Percentiles rank a stretch among this genome's conserved stretches.
Conservation (phyloP, 192 early-diverging fungal species). For the Coemansia sp. region DNA sequence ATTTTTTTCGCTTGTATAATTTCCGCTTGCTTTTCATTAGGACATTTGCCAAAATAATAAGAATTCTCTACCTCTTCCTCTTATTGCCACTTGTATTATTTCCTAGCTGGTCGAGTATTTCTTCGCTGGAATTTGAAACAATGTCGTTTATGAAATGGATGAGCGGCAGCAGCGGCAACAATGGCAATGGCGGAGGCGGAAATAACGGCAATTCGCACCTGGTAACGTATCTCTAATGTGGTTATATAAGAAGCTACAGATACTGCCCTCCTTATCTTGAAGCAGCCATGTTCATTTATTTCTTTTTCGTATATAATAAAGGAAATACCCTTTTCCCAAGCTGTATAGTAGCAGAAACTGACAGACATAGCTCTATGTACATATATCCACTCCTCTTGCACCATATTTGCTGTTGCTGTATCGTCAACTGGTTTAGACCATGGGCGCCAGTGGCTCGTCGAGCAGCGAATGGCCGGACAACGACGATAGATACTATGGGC, state of each 20-base stretch:
- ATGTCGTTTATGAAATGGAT: conserved; percentile 75
- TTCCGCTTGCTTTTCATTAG: background rate
- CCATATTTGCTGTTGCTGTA: too few relatives aligned
- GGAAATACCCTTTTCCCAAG: too few relatives aligned
- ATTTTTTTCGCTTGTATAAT: background rate
- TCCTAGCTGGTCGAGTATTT: too few relatives aligned
- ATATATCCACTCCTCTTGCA: background rate
- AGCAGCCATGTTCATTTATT: too few relatives aligned
- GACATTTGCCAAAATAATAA: too few relatives aligned
- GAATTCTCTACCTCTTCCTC: background rate
- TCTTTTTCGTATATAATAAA: too few relatives aligned
- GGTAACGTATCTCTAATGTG: background rate
- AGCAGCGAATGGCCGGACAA: conserved; percentile 54
- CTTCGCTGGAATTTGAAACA: background rate
- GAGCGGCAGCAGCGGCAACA: conserved; percentile 45
- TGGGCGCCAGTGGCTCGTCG: conserved; percentile 16
- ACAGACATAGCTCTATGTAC: background rate
- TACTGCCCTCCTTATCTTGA: too few relatives aligned
- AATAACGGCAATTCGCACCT: background rate
- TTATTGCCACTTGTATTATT: too few relatives aligned
- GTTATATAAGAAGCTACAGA: too few relatives aligned
- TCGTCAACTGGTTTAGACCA: conserved; percentile 23
- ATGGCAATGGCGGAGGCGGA: conserved; percentile 9
- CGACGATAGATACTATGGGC: conserved; percentile 78
- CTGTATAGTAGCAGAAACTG: too few relatives aligned